Percentiles rank a stretch among this genome's conserved stretches.
phyloP scores from a whole-genome alignment of 371 early-diverging fungal species.

The Conidiobolus incongruus region DNA sequence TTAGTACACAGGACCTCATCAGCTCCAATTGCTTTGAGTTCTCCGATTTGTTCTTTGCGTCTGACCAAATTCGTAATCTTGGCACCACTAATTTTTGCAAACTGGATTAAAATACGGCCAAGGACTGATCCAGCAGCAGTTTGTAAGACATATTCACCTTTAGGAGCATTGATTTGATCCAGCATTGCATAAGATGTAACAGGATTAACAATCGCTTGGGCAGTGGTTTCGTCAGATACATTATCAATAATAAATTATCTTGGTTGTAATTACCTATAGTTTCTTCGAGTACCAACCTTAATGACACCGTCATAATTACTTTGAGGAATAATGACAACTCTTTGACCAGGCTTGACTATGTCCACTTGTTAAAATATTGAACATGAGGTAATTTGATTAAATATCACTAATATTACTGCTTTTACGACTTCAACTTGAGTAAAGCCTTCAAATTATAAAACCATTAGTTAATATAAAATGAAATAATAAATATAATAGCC shows the following conservation, averaged over 20 bases:
- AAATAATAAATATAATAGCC: background rate
- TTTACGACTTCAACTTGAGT: background rate
- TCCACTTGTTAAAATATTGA: no score
- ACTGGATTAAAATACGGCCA: background rate
- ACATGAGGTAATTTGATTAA: background rate
- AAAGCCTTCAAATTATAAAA: conserved; percentile 1
- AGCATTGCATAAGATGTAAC: conserved; percentile 1
- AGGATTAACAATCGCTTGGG: conserved; percentile 1
- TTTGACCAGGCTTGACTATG: conserved; percentile 1
- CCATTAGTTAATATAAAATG: no score
- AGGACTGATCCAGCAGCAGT: background rate
- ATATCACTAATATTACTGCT: background rate
- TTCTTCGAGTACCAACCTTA: background rate
- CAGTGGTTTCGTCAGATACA: conserved; percentile 2
- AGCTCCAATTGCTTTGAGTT: background rate
- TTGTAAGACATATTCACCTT: background rate
- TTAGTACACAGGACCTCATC: background rate
- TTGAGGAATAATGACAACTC: background rate
- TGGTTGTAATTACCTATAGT: background rate
- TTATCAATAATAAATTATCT: background rate
- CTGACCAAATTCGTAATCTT: background rate
- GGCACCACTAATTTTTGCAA: background rate
- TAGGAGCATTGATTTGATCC: background rate
- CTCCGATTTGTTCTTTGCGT: background rate
- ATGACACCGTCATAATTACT: background rate